Percentiles rank a stretch among this genome's conserved stretches.
Evolutionary conservation across 768 basidiomycete species (phyloP).

Genomic region (Favolaschia claudopus): DNA sequence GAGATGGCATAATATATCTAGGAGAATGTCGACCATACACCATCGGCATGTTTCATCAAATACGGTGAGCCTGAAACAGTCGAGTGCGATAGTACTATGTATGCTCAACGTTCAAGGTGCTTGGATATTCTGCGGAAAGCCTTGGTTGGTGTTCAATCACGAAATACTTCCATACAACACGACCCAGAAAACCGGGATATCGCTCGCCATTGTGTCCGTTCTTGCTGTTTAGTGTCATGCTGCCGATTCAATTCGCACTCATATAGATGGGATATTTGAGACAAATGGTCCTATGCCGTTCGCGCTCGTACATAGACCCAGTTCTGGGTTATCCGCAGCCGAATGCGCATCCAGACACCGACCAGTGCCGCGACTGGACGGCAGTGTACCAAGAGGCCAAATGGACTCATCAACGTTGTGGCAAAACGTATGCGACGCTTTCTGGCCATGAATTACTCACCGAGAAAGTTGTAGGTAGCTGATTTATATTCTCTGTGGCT

Average conservation of each 20-base stretch:
- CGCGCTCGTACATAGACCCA: conserved; percentile 11
- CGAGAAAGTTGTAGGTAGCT: not conserved
- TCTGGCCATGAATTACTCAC: too few relatives aligned
- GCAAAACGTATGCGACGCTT: not conserved
- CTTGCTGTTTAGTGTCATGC: too few relatives aligned
- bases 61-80: too few relatives aligned
- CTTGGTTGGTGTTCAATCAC: conserved; percentile 30
- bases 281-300: conserved; percentile 22
- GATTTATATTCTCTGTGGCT: not conserved
- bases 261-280: too few relatives aligned
- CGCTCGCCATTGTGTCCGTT: conserved; percentile 31
- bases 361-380: conserved; percentile 15
- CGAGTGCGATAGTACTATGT: too few relatives aligned
- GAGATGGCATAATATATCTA: conserved; percentile 29
- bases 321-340: conserved; percentile 14
- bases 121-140: conserved; percentile 29
- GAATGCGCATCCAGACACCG: conserved; percentile 18
- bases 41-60: conserved; percentile 41
- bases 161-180: conserved; percentile 34
- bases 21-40: conserved; percentile 35
- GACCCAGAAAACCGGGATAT: conserved; percentile 28
- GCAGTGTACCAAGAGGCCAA: conserved; percentile 7
- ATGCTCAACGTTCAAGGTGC: too few relatives aligned
- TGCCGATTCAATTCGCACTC: too few relatives aligned
- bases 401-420: conserved; percentile 6